Evolutionary conservation across 768 basidiomycete genomes (phyloP).

Genomic region (Mycena chlorophos): DNA sequence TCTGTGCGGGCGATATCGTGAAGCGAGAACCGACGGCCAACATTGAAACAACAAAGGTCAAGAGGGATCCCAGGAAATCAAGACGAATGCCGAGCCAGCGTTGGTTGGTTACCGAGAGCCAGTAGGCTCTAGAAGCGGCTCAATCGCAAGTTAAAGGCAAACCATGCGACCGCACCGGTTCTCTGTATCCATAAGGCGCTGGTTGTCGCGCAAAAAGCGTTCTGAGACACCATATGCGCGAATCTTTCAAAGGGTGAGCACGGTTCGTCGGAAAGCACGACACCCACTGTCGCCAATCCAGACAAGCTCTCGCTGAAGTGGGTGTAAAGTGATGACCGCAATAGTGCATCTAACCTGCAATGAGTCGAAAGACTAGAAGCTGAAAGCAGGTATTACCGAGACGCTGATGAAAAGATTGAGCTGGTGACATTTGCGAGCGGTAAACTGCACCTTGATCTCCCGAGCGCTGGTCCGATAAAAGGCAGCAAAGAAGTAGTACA

Average conservation of each 20-base stretch:
- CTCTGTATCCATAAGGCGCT: slow-evolving; percentile 76
- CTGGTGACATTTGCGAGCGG: not conserved
- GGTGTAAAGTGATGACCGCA: slow-evolving; percentile 84
- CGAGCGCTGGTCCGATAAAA: slow-evolving; percentile 88
- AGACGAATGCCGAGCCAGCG: slow-evolving; percentile 88
- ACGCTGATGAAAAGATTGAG: slow-evolving; percentile 37
- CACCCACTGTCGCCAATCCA: slow-evolving; percentile 63
- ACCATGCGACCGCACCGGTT: slow-evolving; percentile 58
- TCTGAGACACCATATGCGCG: slow-evolving; percentile 81
- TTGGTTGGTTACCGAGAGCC: slow-evolving; percentile 85
- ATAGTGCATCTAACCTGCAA: slow-evolving; percentile 63
- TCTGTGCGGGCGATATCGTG: slow-evolving; percentile 76
- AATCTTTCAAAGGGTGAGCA: slow-evolving; percentile 37
- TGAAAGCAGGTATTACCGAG: slow-evolving; percentile 42
- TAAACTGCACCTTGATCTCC: slow-evolving; percentile 67
- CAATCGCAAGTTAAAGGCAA: not conserved
- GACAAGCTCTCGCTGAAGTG: slow-evolving; percentile 91
- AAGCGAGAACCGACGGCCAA: slow-evolving; percentile 75
- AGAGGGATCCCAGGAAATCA: slow-evolving; percentile 73
- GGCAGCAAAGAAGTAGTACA: slow-evolving; percentile 69
- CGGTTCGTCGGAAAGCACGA: not conserved
- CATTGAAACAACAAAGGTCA: slow-evolving; percentile 79
- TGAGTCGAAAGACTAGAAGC: not conserved
- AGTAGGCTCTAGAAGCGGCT: slow-evolving; percentile 64
- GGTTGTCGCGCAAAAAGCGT: slow-evolving; percentile 76